These are phyloP conservation scores for Cenchrus purpureus DNA, from an alignment of 176 grass and related monocot genomes.

Conservation along the genomic window DNA sequence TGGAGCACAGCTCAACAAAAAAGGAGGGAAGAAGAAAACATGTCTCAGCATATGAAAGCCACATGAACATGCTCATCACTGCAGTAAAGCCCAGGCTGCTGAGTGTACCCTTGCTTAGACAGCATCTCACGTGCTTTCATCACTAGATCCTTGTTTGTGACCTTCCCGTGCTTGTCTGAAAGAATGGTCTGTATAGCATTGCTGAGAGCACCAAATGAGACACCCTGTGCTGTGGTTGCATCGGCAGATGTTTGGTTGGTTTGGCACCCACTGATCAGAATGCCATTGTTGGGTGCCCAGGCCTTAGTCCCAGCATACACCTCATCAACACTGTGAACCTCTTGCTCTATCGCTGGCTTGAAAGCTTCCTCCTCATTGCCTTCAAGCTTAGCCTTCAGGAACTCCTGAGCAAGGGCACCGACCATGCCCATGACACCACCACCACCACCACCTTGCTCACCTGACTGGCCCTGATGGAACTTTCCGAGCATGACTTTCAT, in stretches of 20 bases:
- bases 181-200: conserved; percentile 90
- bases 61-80: conserved; percentile 74
- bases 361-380: conserved; percentile 65
- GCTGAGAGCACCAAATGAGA: conserved; percentile 80
- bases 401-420: conserved; percentile 77
- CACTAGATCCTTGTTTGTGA: conserved; percentile 79
- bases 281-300: conserved; percentile 64
- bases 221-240: conserved; percentile 65
- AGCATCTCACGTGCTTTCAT: conserved; percentile 65
- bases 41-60: conserved; percentile 74
- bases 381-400: conserved; percentile 79
- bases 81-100: conserved; percentile 94
- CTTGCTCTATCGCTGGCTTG: conserved; percentile 76
- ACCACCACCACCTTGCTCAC: conserved; percentile 43
- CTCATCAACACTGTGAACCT: conserved; percentile 67
- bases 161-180: conserved; percentile 39
- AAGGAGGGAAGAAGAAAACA: conserved; percentile 7
- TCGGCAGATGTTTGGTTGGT: conserved; percentile 92
- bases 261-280: conserved; percentile 92
- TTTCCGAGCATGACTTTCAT: conserved; percentile 89
- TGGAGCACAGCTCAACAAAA: conserved; percentile 18
- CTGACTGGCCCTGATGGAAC: conserved; percentile 59
- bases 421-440: conserved; percentile 78
- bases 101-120: conserved; percentile 77
- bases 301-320: conserved; percentile 65